Evolutionary conservation across 2,329 filamentous ascomycete genomes (phyloP).

Genomic region (Aspergillus pseudoviridinutans): DNA sequence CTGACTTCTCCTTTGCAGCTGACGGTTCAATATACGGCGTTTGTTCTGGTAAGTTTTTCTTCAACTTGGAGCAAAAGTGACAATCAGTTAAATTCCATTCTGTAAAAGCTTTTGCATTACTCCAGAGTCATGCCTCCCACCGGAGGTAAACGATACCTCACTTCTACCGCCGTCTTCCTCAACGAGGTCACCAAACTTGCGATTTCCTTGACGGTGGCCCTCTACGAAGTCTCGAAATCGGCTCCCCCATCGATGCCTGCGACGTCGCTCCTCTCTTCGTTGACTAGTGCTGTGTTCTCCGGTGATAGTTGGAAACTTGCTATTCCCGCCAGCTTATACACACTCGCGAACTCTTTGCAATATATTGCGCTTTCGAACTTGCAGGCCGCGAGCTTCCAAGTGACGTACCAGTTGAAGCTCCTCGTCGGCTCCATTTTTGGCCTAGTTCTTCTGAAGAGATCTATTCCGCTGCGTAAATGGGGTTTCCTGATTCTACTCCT

Average conservation of each 20-base stretch:
- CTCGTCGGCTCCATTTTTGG: constrained; percentile 86
- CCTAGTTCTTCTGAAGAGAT: constrained; percentile 68
- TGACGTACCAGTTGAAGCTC: constrained; percentile 92
- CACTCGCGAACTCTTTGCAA: constrained; percentile 87
- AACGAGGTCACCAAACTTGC: constrained; percentile 89
- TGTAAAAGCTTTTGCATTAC: constrained; percentile 78
- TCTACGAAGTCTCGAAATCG: constrained; percentile 79
- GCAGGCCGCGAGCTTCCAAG: constrained; percentile 88
- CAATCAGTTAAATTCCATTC: constrained; percentile 1
- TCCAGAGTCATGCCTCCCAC: constrained; percentile 86
- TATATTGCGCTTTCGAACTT: constrained; percentile 89
- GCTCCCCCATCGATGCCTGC: constrained; percentile 75
- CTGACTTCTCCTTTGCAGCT: constrained; percentile 27
- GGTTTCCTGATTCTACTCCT: constrained; percentile 73
- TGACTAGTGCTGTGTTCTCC: constrained; percentile 77
- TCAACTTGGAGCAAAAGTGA: constrained; percentile 7
- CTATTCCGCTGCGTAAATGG: constrained; percentile 72
- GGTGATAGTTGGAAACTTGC: constrained; percentile 94
- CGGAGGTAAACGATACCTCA: constrained; percentile 82
- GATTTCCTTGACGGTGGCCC: constrained; percentile 78
- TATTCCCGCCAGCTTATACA: constrained; percentile 83
- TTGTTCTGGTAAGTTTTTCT: constrained; percentile 38
- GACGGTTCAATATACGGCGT: constrained; percentile 41
- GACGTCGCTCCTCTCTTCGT: constrained; percentile 72
- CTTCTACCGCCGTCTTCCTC: constrained; percentile 89